Base-by-base conservation (phyloP, 192 early-diverging fungal species). In the Helicostylum pulchrum region DNA sequence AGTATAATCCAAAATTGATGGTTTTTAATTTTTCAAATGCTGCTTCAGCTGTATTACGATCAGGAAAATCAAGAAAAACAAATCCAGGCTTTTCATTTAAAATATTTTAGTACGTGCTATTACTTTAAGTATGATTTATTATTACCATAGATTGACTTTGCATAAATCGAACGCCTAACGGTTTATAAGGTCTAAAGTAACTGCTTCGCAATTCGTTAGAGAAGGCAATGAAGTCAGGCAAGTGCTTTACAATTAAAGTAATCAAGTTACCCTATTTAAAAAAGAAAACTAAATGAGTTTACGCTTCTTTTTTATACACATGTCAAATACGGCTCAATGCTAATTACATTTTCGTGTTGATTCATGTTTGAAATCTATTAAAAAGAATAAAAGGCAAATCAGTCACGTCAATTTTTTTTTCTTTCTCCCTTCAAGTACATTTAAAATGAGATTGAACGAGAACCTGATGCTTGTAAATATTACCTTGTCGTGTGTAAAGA, bases 1-100 rank as follows among this genome's bases (percentile, higher is more conserved):
- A 68, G 20, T 55, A 31, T 11, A 54, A 51, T 6, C 51, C 62
- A 50, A 68, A 57, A 36, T 44, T 23, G n/a, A 77, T 44, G 1
- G 36, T 43, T 54, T 65, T 46, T 8, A 80, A 48, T 36, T 67
- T 62, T 44, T 57, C 52, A 50, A 56, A 74, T 26, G 75, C 78
- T 26, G 11, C 11, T 36, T 73, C 43, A 23, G 78, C 78, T 7
- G 61, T 42, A 1, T 7, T n/a, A 12, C 71, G 65, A 55, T 70
- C 65, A 23, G 46, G 20, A 57, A 74, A 80, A 56, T 80, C 78
- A 12, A 80, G 20, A 63, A 80, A 80, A 8, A 72, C 71, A 5
- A 62, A 61, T 49, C 76, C 76, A 62, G 39, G 45, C 77, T 78
- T 46, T 49, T n/a, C 17, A 15, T 39, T 32, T 12, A 19, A 9